These are phyloP conservation scores for Tillandsia leiboldiana DNA, from an alignment of 176 grass and related monocot species.

Conservation along the genomic window DNA sequence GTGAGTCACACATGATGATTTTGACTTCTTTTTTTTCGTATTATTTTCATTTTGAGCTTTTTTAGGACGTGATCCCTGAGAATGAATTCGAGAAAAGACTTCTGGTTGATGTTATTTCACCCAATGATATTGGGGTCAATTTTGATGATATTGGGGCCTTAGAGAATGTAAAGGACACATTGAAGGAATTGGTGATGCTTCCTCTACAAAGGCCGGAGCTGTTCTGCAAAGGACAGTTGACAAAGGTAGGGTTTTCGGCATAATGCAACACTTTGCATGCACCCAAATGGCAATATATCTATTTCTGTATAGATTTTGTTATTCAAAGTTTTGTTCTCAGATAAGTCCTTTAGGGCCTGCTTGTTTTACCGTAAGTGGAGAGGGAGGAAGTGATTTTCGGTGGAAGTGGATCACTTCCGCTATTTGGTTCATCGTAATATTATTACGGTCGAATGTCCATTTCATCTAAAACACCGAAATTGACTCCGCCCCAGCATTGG, in stretches of 20 bases:
- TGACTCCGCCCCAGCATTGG: no score
- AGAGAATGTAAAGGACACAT: slow-evolving; percentile 24
- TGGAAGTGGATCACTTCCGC: no score
- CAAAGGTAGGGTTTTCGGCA: slow-evolving; percentile 45
- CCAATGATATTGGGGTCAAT: slow-evolving; percentile 24
- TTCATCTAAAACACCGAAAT: no score
- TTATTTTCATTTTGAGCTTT: neutral
- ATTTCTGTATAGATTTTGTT: neutral
- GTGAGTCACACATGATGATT: no score
- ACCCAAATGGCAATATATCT: neutral
- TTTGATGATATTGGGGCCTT: slow-evolving; percentile 30
- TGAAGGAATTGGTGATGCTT: slow-evolving; percentile 27
- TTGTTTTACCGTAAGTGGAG: no score
- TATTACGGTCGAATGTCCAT: no score
- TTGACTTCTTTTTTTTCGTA: neutral
- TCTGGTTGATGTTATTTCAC: slow-evolving; percentile 21
- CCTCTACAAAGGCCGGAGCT: slow-evolving; percentile 23
- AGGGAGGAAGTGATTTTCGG: no score
- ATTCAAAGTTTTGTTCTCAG: neutral
- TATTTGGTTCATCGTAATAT: no score
- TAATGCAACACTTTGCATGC: neutral
- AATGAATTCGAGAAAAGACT: slow-evolving; percentile 29
- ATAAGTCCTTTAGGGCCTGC: no score
- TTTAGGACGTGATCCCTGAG: slow-evolving; percentile 70
- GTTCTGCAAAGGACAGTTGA: slow-evolving; percentile 83